Evolutionary conservation across 768 basidiomycete genomes (phyloP), one percentile per base, ranked within the genome.

Genomic region (Paxillus ammoniavirescens): DNA sequence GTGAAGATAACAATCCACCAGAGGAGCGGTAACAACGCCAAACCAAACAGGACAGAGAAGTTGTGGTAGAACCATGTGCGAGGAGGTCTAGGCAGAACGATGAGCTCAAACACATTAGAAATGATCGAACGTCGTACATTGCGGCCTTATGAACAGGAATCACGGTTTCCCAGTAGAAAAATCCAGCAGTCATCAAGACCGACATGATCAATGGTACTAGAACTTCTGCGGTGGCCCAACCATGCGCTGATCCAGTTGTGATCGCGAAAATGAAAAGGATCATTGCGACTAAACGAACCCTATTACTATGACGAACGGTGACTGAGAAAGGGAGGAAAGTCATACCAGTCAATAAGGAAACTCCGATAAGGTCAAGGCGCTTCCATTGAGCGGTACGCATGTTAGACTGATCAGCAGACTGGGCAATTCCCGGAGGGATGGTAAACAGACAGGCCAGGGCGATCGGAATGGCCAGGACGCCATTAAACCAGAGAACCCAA

Each of bases 401-500:
- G 31, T 61, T 36, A 9, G 49, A 23, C 17, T 40, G 45, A 26
- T 51, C 33, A 30, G 40, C 31, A 40, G 56, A 8, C 26, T 53
- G 45, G 15, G 41, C 35, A 3, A 56, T 17, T 18, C 62, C 62
- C 21, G 59, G 33, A 0, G 77, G 77, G 6, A 78, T 68, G 47
- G 75, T 50, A 30, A 75, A 57, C n/a, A 70, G 17, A 46, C 70
- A 64, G 2, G 61, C 49, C n/a, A 71, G 14, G 33, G 73, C 65
- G 12, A 76, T 65, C 15, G 68, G 59, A 6, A 72, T 48, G 37
- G 72, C 61, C 33, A 81, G 50, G 35, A 80, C 71, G 2, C 76
- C 72, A 35, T 72, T 64, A 55, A 77, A 72, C 62, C 75, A 81
- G 61, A 83, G 82, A 17, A 81, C 71, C 81, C 80, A 81, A 26